Evolutionary conservation across 495 filamentous ascomycete species (phyloP).

Genomic region (Astrothelium macrocarpum): DNA sequence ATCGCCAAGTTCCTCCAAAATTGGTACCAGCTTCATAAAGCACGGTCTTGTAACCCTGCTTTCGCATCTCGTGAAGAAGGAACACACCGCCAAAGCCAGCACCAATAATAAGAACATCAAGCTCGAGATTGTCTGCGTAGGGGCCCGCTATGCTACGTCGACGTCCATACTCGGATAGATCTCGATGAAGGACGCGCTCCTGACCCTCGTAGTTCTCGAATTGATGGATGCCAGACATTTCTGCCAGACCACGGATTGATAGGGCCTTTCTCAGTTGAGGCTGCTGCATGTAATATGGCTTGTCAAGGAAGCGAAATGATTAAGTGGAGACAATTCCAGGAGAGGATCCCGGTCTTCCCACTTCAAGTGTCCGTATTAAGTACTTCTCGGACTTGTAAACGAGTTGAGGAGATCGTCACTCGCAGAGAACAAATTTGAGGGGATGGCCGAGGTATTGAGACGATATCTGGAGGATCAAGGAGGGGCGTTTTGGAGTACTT

Average conservation of each 20-base stretch:
- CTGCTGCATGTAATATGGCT: neutral
- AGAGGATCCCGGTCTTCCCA: too few species aligned
- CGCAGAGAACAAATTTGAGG: neutral
- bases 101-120: constrained; percentile 45
- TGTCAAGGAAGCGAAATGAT: neutral
- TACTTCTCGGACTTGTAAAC: too few species aligned
- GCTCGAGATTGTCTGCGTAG: constrained; percentile 32
- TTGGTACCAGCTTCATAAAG: constrained; percentile 24
- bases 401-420: neutral
- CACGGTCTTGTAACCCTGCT: constrained; percentile 23
- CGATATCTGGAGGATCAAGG: neutral
- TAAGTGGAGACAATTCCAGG: neutral
- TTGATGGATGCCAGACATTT: neutral
- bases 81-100: constrained; percentile 32
- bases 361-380: too few species aligned
- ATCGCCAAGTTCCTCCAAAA: constrained; percentile 25
- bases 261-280: neutral
- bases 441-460: neutral
- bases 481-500: neutral
- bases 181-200: constrained; percentile 1
- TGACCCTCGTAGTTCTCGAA: neutral
- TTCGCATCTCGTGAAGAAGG: constrained; percentile 13
- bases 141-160: constrained; percentile 33
- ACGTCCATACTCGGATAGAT: constrained; percentile 19
- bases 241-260: neutral